Percentiles rank a stretch among this genome's conserved stretches.
Evolutionary conservation across 352 stramenopile genomes (phyloP).

Genomic region (Phytophthora melonis): DNA sequence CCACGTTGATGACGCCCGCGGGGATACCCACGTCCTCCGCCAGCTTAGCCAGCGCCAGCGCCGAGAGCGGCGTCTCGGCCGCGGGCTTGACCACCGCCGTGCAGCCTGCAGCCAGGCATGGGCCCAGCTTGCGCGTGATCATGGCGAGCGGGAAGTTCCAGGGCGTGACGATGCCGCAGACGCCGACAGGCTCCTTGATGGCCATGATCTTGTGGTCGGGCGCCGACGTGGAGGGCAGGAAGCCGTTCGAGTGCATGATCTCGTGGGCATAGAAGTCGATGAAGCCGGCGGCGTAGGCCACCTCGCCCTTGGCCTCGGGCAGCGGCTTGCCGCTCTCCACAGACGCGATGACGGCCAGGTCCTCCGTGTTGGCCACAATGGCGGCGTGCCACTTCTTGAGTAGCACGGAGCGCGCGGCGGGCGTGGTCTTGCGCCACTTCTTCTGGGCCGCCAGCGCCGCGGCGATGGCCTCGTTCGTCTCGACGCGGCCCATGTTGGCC

Average conservation of each 20-base stretch:
- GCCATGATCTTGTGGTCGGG: slow-evolving; percentile 77
- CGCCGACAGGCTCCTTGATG: slow-evolving; percentile 94
- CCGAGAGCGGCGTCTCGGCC: slow-evolving; percentile 96
- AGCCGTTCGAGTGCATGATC: slow-evolving; percentile 88
- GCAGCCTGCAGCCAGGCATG: slow-evolving; percentile 95
- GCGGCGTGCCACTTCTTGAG: slow-evolving; percentile 86
- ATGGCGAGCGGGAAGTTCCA: slow-evolving; percentile 99
- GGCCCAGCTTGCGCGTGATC: slow-evolving; percentile 97
- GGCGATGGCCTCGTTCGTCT: slow-evolving; percentile 80
- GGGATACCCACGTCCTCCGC: slow-evolving; percentile 90
- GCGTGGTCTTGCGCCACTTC: slow-evolving; percentile 67
- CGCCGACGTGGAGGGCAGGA: slow-evolving; percentile 71
- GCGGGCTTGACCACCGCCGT: slow-evolving; percentile 97
- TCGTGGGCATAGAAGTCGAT: slow-evolving; percentile 98
- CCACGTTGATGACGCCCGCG: slow-evolving; percentile 90
- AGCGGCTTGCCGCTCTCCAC: slow-evolving; percentile 98
- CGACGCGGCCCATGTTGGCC: slow-evolving; percentile 68
- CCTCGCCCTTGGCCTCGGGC: slow-evolving; percentile 93
- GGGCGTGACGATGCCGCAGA: slow-evolving; percentile 95
- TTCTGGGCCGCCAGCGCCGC: slow-evolving; percentile 71
- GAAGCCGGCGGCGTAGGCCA: slow-evolving; percentile 95
- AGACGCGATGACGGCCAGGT: slow-evolving; percentile 95
- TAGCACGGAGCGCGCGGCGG: slow-evolving; percentile 61
- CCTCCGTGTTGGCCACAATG: slow-evolving; percentile 74
- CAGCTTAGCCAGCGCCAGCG: slow-evolving; percentile 93